Conservation (phyloP, 73 alveolate genomes). For the Paramecium sonneborni region DNA sequence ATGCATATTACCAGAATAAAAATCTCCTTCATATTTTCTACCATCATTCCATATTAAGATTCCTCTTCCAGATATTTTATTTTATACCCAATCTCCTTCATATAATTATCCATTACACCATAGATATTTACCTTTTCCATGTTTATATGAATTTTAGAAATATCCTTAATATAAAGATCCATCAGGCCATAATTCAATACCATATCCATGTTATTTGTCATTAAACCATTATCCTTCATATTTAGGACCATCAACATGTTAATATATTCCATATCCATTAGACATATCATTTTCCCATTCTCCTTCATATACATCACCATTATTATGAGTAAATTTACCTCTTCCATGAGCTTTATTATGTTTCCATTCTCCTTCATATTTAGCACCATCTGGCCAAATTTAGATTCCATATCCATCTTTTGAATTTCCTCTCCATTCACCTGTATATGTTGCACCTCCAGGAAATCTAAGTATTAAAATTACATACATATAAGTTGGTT, state of each 20-base stretch:
- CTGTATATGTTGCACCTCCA: constrained; percentile 83
- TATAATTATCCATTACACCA: not conserved
- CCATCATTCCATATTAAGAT: not conserved
- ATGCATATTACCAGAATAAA: constrained; percentile 47
- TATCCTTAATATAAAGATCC: constrained; percentile 67
- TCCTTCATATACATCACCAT: constrained; percentile 73
- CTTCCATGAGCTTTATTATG: constrained; percentile 71
- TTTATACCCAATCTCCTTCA: constrained; percentile 28
- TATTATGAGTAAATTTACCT: constrained; percentile 67
- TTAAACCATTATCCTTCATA: constrained; percentile 67
- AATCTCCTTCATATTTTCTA: not conserved
- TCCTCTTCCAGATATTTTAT: not conserved
- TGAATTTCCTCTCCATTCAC: constrained; percentile 88
- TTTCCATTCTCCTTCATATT: constrained; percentile 67
- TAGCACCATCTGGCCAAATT: constrained; percentile 68
- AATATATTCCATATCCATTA: constrained; percentile 69
- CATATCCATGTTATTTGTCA: constrained; percentile 69
- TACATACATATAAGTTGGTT: not conserved
- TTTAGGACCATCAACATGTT: constrained; percentile 58
- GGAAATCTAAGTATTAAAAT: constrained; percentile 54
- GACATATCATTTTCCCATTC: constrained; percentile 72
- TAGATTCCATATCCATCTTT: constrained; percentile 68
- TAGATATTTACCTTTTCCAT: constrained; percentile 57
- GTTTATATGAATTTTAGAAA: constrained; percentile 67
- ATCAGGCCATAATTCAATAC: constrained; percentile 73